A percentile compares a stretch with the other conserved stretches of the same genome.
Conservation (phyloP, 2,329 filamentous ascomycete species). For the Leptographium radiaticola region DNA sequence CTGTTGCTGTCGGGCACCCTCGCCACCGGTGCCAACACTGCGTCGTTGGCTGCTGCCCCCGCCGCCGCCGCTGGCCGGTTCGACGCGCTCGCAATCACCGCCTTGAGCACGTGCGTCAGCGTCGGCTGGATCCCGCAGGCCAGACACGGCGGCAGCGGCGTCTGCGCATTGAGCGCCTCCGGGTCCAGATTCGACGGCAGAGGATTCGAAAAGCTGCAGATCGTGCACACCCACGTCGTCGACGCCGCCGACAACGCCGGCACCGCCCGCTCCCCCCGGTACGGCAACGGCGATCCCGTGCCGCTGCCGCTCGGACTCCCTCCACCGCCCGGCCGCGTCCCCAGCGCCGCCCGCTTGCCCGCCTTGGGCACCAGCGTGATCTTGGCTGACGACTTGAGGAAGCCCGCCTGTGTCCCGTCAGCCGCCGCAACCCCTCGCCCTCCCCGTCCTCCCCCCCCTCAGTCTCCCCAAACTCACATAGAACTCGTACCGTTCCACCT, state of each 20-base stretch:
- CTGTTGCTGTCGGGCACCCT: neutral
- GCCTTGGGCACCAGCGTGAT: conserved; percentile 80
- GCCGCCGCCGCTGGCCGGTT: conserved; percentile 26
- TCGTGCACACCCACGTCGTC: conserved; percentile 90
- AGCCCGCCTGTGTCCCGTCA: conserved; percentile 52
- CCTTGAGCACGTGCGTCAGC: conserved; percentile 70
- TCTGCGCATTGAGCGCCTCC: conserved; percentile 63
- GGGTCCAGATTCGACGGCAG: conserved; percentile 91
- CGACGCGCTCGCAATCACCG: conserved; percentile 63
- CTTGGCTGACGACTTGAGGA: conserved; percentile 90
- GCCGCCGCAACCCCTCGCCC: neutral
- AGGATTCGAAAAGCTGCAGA: conserved; percentile 89
- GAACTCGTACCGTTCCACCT: conserved; percentile 82
- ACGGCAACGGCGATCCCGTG: conserved; percentile 11
- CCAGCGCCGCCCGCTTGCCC: conserved; percentile 48
- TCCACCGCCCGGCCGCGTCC: conserved; percentile 36
- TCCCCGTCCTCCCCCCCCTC: neutral
- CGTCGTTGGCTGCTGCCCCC: conserved; percentile 2
- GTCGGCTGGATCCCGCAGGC: conserved; percentile 91
- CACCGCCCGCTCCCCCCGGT: neutral
- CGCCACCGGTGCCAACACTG: neutral
- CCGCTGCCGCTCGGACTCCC: conserved; percentile 32
- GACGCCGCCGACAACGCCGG: conserved; percentile 34
- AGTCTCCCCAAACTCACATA: conserved; percentile 42
- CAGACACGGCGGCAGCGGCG: conserved; percentile 72